Conservation (phyloP, 176 grass and related monocot genomes). For the Zoysia japonica region DNA sequence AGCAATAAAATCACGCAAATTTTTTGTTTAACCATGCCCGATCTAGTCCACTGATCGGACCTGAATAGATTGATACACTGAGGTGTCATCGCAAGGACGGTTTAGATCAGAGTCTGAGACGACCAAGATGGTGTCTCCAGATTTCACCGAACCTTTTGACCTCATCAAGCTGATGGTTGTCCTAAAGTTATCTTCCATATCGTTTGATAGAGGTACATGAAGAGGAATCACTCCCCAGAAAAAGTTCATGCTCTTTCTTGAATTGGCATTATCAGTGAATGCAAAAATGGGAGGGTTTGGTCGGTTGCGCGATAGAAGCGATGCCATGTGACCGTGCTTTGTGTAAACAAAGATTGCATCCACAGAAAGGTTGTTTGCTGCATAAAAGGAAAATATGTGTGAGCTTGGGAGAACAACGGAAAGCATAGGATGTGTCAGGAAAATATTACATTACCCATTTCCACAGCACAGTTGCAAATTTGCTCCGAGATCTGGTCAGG, state of each 20-base stretch:
- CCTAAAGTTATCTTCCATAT: constrained; percentile 60
- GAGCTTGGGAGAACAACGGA: background rate
- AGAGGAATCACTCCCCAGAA: constrained; percentile 68
- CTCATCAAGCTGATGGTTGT: constrained; percentile 51
- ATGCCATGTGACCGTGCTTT: constrained; percentile 69
- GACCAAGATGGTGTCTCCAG: constrained; percentile 54
- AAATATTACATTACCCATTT: constrained; percentile 53
- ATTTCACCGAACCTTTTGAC: constrained; percentile 50
- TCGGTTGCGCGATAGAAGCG: constrained; percentile 50
- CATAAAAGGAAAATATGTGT: constrained; percentile 16
- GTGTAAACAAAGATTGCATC: constrained; percentile 80
- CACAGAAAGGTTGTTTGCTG: constrained; percentile 70
- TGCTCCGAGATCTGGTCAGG: constrained; percentile 58
- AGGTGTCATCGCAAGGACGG: constrained; percentile 36
- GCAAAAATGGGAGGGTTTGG: constrained; percentile 69
- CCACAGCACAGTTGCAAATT: constrained; percentile 60
- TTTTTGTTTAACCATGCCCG: background rate
- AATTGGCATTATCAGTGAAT: constrained; percentile 53
- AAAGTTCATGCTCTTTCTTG: constrained; percentile 71
- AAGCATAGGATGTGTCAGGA: background rate
- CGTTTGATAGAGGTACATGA: constrained; percentile 42
- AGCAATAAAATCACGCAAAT: background rate
- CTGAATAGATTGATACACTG: constrained; percentile 61
- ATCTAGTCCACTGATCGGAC: constrained; percentile 52
- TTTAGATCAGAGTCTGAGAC: constrained; percentile 62